Conservation (phyloP, 441 rosid species). For the Gossypium aridum region DNA sequence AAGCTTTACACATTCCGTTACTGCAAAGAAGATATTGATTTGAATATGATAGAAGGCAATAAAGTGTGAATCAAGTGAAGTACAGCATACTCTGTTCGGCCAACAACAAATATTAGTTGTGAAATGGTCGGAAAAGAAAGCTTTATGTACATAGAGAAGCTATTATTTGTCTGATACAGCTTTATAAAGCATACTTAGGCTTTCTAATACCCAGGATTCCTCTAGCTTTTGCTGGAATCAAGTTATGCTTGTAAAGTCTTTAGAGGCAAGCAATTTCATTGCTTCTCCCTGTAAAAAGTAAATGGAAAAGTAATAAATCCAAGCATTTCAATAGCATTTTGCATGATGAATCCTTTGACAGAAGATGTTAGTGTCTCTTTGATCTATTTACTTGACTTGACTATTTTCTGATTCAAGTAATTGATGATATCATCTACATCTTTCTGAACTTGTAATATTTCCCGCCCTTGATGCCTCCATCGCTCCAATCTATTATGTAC, state of each 20-base stretch:
- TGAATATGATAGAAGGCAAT: not conserved
- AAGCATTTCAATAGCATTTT: conserved; percentile 1
- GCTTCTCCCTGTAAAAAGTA: conserved; percentile 16
- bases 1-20: conserved; percentile 12
- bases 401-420: conserved; percentile 20
- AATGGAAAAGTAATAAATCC: conserved; percentile 11
- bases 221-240: conserved; percentile 25
- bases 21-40: conserved; percentile 8
- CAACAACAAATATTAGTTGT: conserved; percentile 23
- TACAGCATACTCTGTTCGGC: conserved; percentile 5
- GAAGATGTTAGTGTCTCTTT: not conserved
- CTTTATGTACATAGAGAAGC: conserved; percentile 22
- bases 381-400: no score
- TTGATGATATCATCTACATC: conserved; percentile 39
- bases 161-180: conserved; percentile 20
- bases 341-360: not conserved
- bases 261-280: conserved; percentile 4
- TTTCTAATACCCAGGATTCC: conserved; percentile 1
- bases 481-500: conserved; percentile 39
- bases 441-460: conserved; percentile 23
- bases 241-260: conserved; percentile 7
- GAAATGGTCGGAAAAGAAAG: conserved; percentile 13
- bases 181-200: conserved; percentile 18
- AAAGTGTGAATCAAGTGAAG: not conserved
- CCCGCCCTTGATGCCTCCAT: conserved; percentile 58